Evolutionary conservation across 2,329 filamentous ascomycete genomes (phyloP).

Genomic region (Sordariomycetes sp.): DNA sequence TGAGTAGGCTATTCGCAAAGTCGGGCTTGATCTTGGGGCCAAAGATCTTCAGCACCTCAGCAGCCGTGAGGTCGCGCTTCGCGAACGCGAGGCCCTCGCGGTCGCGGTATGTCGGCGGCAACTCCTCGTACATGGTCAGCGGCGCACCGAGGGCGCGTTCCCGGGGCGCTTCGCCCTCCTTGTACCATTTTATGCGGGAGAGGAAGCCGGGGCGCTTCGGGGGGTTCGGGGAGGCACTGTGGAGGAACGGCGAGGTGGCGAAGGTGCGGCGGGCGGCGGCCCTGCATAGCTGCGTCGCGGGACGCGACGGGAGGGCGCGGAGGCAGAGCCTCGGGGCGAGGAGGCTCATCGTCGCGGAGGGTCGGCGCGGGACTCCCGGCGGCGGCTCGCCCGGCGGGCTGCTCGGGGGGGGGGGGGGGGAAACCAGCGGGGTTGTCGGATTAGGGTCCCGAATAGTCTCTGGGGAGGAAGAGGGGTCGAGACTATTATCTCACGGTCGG

Average conservation of each 20-base stretch:
- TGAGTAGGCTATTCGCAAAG: slow-evolving; percentile 38
- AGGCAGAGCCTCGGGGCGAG: slow-evolving; percentile 5
- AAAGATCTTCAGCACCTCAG: slow-evolving; percentile 35
- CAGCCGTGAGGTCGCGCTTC: slow-evolving; percentile 29
- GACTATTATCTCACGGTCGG: background rate
- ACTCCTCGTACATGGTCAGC: slow-evolving; percentile 39
- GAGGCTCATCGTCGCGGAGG: slow-evolving; percentile 7
- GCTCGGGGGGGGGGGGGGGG: background rate
- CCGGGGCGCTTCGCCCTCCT: background rate
- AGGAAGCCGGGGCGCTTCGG: background rate
- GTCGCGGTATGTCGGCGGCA: slow-evolving; percentile 45
- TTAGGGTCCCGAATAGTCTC: background rate
- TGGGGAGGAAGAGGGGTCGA: background rate
- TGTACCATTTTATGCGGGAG: slow-evolving; percentile 6
- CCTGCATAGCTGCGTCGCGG: slow-evolving; percentile 1
- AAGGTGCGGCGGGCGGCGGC: slow-evolving; percentile 3
- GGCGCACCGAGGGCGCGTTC: slow-evolving; percentile 14
- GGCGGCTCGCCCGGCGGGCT: background rate
- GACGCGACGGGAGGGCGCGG: background rate
- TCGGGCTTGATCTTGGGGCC: slow-evolving; percentile 28
- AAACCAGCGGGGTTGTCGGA: background rate
- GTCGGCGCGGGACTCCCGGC: background rate
- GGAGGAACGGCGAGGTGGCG: slow-evolving; percentile 2
- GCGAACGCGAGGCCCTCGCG: slow-evolving; percentile 39
- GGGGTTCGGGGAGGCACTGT: slow-evolving; percentile 4